Evolutionary conservation across 345 rosid species (phyloP), one percentile per base, ranked within the genome.

Genomic region (Brassica juncea): DNA sequence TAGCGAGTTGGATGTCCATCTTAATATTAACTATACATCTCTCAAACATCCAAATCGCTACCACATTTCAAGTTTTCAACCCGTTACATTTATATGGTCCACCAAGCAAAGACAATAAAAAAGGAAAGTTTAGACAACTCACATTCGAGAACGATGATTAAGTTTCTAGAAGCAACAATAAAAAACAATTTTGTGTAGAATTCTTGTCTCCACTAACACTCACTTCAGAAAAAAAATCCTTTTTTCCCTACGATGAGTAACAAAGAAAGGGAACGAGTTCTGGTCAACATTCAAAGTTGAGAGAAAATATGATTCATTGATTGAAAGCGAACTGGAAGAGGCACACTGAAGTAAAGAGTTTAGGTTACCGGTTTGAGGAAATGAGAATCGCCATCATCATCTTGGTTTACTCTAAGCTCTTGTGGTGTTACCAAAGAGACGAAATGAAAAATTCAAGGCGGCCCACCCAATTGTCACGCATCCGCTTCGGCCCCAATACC

Each of bases 131-230:
- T 63, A 12, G 71, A 1, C 8, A 69, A 86, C 90, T 81, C 73
- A 94, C 97, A 87, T 87, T 79, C 86, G 96, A 71, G 92, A 80
- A 23, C 85, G 90, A 83, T 85, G 90, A 52, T 88, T 80, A 74
- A 94, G 92, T 84, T 89, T 90, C 98, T 97, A 94, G 68, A 90
- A 60, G 61, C 32, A 32, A 9, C 65, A 60, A 32, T 32, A 32
- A 32, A 31, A 32, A 32, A 5, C 35, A 32, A 32, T 32, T 32
- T 32, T 32, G 25, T 27, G 30, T 64, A 63, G 35, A 52, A 77
- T 63, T 44, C 42, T 16, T 58, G 58, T 70, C 30, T 76, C 63
- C 8, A 27, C 63, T 82, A 82, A 59, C 30, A 4, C 15, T 28
- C 16, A 14, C 74, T 11, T 11, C 70, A 12, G 4, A 55, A 61